Evolutionary conservation across 2,329 filamentous ascomycete genomes (phyloP).

Genomic region (Aspergillus phoenicis): DNA sequence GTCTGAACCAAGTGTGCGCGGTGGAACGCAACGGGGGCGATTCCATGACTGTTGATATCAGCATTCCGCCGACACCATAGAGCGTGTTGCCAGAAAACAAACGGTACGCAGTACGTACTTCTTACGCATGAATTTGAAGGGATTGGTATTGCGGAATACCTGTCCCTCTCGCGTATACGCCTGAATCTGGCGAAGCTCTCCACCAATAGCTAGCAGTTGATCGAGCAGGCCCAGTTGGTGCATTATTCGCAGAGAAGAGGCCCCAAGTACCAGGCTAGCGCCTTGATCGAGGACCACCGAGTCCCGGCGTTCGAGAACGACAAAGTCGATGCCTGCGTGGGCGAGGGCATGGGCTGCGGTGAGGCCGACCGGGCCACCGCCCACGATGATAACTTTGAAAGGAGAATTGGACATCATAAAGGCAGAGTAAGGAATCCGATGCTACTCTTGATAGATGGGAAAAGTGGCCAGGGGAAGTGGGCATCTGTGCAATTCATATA

Average conservation of each 20-base stretch:
- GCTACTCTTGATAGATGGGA: not conserved
- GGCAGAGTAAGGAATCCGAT: not conserved
- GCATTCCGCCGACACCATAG: not conserved
- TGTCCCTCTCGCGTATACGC: not conserved
- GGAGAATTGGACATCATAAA: slow-evolving; percentile 31
- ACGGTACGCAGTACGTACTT: not conserved
- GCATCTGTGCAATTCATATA: too few relatives aligned
- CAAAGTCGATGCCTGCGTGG: slow-evolving; percentile 35
- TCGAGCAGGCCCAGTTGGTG: slow-evolving; percentile 2
- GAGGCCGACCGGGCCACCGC: slow-evolving; percentile 25
- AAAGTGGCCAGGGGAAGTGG: too few relatives aligned
- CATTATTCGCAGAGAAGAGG: slow-evolving; percentile 23
- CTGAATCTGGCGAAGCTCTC: not conserved
- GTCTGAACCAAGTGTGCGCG: slow-evolving; percentile 16
- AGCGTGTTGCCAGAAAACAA: too few relatives aligned
- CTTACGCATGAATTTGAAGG: not conserved
- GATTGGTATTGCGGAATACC: not conserved
- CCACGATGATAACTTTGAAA: slow-evolving; percentile 29
- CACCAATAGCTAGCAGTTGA: not conserved
- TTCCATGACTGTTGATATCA: slow-evolving; percentile 10
- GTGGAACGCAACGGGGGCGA: slow-evolving; percentile 14
- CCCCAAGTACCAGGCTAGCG: slow-evolving; percentile 31
- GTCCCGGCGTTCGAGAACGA: slow-evolving; percentile 35
- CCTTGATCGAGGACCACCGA: slow-evolving; percentile 31
- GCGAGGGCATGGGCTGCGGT: slow-evolving; percentile 20